A percentile compares a stretch with the other conserved stretches of the same genome.
phyloP scores from a whole-genome alignment of 805 yeast species.

The Ogataea pilisensis region DNA sequence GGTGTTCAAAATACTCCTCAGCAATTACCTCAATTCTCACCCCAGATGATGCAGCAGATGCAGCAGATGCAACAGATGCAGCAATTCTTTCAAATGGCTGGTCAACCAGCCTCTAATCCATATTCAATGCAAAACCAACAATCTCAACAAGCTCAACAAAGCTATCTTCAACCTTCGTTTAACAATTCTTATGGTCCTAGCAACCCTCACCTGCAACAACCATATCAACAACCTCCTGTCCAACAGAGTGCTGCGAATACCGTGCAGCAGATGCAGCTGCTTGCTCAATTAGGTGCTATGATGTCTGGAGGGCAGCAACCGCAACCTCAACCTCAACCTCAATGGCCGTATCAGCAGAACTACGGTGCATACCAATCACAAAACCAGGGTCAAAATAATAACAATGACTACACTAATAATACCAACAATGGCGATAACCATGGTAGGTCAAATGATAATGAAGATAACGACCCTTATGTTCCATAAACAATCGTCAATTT shows the following conservation, averaged over 20 bases:
- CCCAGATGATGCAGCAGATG: constrained; percentile 12
- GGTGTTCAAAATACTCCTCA: constrained; percentile 6
- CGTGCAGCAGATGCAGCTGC: neutral
- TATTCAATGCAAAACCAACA: neutral
- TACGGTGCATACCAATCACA: too few species aligned
- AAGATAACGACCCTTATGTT: constrained; percentile 21
- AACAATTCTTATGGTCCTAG: neutral
- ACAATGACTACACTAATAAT: too few species aligned
- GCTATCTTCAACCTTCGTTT: neutral
- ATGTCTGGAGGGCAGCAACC: constrained; percentile 2
- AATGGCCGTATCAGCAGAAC: neutral
- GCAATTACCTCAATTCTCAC: constrained; percentile 10
- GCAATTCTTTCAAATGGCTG: constrained; percentile 15
- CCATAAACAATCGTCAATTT: constrained; percentile 11
- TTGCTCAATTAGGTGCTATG: constrained; percentile 4
- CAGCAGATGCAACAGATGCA: constrained; percentile 12
- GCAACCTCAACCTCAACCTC: neutral
- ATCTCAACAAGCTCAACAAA: neutral
- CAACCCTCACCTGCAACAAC: constrained; percentile 1
- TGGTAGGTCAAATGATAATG: neutral
- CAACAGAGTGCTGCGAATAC: constrained; percentile 24
- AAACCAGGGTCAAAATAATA: too few species aligned
- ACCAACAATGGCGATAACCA: neutral
- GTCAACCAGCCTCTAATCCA: neutral
- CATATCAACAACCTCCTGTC: constrained; percentile 21